Evolutionary conservation across 2,329 filamentous ascomycete genomes (phyloP).

Genomic region (Diaporthe citrichinensis): DNA sequence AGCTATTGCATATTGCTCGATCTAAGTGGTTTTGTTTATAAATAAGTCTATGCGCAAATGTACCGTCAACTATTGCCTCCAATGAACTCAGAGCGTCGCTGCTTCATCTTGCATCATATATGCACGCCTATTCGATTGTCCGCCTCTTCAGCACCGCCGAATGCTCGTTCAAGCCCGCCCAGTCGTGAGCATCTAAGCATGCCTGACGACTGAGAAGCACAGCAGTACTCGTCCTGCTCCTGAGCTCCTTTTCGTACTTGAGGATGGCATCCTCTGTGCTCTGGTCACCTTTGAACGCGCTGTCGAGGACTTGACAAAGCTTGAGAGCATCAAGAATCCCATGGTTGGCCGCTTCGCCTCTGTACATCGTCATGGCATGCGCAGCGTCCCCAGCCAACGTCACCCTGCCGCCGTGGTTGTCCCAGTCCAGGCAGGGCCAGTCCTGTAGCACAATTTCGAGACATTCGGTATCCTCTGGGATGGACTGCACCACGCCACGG

Average conservation of each 20-base stretch:
- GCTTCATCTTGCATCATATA: too few species aligned
- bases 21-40: background rate
- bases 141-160: conserved; percentile 29
- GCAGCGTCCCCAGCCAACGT: conserved; percentile 68
- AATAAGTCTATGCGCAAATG: background rate
- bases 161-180: conserved; percentile 34
- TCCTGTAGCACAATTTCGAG: conserved; percentile 47
- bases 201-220: conserved; percentile 37
- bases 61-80: background rate
- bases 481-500: conserved; percentile 56
- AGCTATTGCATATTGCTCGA: background rate
- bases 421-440: conserved; percentile 56
- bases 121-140: background rate
- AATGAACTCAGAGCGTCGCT: background rate
- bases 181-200: conserved; percentile 38
- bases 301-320: conserved; percentile 46
- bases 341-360: conserved; percentile 57
- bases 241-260: conserved; percentile 40
- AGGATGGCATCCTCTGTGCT: conserved; percentile 27
- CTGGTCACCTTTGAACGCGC: conserved; percentile 40
- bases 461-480: conserved; percentile 58
- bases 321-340: conserved; percentile 55
- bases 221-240: conserved; percentile 21
- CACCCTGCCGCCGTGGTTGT: conserved; percentile 58
- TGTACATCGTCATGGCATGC: conserved; percentile 72